phyloP scores from a whole-genome alignment of 139 green algal species.

The Dunaliella primolecta region DNA sequence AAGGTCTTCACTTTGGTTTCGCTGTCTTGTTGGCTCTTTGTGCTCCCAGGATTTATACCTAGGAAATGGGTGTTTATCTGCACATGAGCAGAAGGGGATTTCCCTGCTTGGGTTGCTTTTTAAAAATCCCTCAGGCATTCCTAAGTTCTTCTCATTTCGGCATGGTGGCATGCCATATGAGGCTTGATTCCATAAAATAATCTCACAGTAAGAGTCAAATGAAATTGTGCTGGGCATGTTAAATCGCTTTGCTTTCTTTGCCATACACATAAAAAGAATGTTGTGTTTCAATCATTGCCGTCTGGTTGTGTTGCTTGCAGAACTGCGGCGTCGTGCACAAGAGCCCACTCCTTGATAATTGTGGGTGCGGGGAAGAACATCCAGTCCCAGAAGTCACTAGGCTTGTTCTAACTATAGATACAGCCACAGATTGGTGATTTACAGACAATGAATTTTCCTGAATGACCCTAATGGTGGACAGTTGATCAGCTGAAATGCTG shows the following conservation, averaged over 20 bases:
- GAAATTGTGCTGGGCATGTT: neutral
- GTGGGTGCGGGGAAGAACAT: neutral
- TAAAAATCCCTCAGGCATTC: too few relatives aligned
- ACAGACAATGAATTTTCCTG: neutral
- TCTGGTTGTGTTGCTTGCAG: too few relatives aligned
- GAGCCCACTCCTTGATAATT: neutral
- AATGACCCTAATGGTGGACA: neutral
- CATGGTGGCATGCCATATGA: neutral
- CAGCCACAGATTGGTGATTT: neutral
- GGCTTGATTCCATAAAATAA: too few relatives aligned
- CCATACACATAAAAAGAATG: too few relatives aligned
- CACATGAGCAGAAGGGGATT: neutral
- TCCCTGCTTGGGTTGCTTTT: too few relatives aligned
- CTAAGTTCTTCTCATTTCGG: too few relatives aligned
- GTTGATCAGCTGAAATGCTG: neutral
- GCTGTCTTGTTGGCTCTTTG: neutral
- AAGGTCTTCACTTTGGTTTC: neutral
- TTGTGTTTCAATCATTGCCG: too few relatives aligned
- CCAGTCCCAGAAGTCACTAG: neutral
- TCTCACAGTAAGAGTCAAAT: too few relatives aligned
- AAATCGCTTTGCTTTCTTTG: neutral
- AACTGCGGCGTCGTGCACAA: neutral
- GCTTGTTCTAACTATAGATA: neutral
- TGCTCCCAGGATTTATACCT: neutral
- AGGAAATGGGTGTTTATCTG: neutral